phyloP scores from a whole-genome alignment of 2,329 filamentous ascomycete species.

The Fusarium virguliforme region DNA sequence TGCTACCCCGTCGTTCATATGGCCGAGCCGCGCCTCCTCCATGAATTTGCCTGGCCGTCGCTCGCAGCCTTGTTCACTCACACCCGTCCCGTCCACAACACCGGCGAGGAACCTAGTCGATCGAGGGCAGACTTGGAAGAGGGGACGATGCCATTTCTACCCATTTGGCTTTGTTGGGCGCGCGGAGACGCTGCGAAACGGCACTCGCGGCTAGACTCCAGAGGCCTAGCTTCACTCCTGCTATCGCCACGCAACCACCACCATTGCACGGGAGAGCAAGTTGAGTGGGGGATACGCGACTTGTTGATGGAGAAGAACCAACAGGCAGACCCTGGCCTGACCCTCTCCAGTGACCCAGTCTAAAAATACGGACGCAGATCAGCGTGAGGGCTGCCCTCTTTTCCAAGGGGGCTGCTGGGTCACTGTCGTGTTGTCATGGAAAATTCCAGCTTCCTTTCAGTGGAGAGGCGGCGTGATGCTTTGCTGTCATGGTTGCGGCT shows the following conservation, averaged over 20 bases:
- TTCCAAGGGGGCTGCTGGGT: conserved; percentile 33
- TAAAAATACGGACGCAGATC: conserved; percentile 49
- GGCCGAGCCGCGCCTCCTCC: neutral
- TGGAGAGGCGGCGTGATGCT: conserved; percentile 12
- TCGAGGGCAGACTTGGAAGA: conserved; percentile 16
- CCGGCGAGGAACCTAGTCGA: neutral
- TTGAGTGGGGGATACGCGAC: conserved; percentile 40
- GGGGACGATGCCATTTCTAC: neutral
- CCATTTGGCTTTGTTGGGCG: conserved; percentile 15
- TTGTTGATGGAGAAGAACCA: conserved; percentile 39
- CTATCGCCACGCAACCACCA: conserved; percentile 43
- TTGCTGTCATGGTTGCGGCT: conserved; percentile 27
- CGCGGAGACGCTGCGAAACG: conserved; percentile 25
- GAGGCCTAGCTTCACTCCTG: conserved; percentile 31
- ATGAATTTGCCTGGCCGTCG: neutral
- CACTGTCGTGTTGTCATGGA: conserved; percentile 30
- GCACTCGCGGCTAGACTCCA: conserved; percentile 35
- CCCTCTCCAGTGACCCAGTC: conserved; percentile 37
- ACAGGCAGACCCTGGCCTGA: conserved; percentile 34
- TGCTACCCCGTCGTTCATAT: neutral
- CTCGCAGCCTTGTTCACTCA: conserved; percentile 2
- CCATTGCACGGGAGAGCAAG: conserved; percentile 24
- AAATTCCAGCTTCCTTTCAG: conserved; percentile 30
- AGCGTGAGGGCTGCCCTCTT: conserved; percentile 20
- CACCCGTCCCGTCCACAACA: neutral